Base-by-base conservation (phyloP, 1,284 basidiomycete genomes). In the Apiotrichum akiyoshidainum region DNA sequence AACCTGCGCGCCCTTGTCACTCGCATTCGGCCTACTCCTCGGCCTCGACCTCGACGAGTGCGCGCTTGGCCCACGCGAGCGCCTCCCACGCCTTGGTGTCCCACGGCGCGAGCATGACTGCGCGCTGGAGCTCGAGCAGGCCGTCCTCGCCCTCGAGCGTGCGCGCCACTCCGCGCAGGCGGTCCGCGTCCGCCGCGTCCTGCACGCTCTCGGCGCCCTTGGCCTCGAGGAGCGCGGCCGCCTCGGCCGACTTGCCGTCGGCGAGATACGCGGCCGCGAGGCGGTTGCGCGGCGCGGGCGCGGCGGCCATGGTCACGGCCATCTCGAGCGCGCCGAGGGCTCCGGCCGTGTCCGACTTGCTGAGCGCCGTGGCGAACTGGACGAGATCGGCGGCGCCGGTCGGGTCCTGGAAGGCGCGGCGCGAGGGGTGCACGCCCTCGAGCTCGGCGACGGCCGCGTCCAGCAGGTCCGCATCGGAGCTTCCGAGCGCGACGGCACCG, bases 371-470 rank as follows among this genome's bases (percentile, higher is more conserved):
- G 7, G 68, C 55, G 46, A 68, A 66, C 14, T 74, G 54, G 10
- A 77, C 68, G 9, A 71, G 50, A 47, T 72, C 68, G 21, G 67
- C 65, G 10, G 62, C 64, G 19, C 67, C 69, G 11, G 52, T 26
- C 6, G 70, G 65, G 54, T 75, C 73, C 52, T 71, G 61, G 3
- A 35, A 40, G n/a, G 61, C 51, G 14, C 67, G 52, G 12, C 61
- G 55, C 5, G 56, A 35, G 10, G 66, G 14, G 0, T 69, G 58
- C 3, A 68, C 61, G 4, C 65, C 44, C 13, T 87, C 78, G 19
- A 95, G 84, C 71, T 96, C 93, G 0, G 88, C 86, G 11, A 94
- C 79, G 0, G 92, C 88, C 0, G 93, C 93, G 69, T 95, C 91
- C 16, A 94, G 82, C 19, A 96, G 82, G 52, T 83, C 85, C 26